phyloP scores from a whole-genome alignment of 768 basidiomycete genomes.

The Strobilomyces echinocephalus region DNA sequence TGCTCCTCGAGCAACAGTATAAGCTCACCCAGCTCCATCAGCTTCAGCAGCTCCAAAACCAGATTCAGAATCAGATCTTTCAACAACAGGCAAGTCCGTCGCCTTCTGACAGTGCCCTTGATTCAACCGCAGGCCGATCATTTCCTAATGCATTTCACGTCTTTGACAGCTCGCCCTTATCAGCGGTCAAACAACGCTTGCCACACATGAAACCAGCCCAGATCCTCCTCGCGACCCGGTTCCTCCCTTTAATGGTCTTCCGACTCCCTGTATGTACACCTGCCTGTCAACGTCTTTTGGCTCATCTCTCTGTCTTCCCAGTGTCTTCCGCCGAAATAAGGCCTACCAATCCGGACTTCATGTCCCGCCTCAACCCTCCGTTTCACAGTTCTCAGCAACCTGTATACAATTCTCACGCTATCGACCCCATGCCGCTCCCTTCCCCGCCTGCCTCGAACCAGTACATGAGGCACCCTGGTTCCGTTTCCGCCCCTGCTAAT shows the following conservation, averaged over 20 bases:
- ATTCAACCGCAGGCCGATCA: slow-evolving; percentile 3
- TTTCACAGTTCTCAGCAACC: slow-evolving; percentile 31
- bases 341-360: slow-evolving; percentile 53
- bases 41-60: slow-evolving; percentile 72
- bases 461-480: slow-evolving; percentile 36
- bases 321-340: slow-evolving; percentile 65
- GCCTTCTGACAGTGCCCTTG: background rate
- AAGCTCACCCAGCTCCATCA: slow-evolving; percentile 74
- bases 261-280: slow-evolving; percentile 57
- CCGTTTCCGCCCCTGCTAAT: slow-evolving; percentile 67
- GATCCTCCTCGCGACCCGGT: slow-evolving; percentile 33
- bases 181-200: slow-evolving; percentile 39
- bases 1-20: slow-evolving; percentile 71
- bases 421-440: slow-evolving; percentile 25
- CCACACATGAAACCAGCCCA: slow-evolving; percentile 34
- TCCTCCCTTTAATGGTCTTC: slow-evolving; percentile 47
- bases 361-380: slow-evolving; percentile 57
- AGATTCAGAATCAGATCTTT: slow-evolving; percentile 84
- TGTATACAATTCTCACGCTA: slow-evolving; percentile 21
- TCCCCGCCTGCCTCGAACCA: slow-evolving; percentile 28
- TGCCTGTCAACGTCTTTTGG: slow-evolving; percentile 2
- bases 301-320: slow-evolving; percentile 26
- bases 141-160: slow-evolving; percentile 8
- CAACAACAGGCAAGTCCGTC: slow-evolving; percentile 71
- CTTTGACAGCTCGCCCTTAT: slow-evolving; percentile 60